A percentile compares a stretch with the other conserved stretches of the same genome.
These are phyloP conservation scores for Trichosporon sp. DNA, from an alignment of 1,284 basidiomycete species.

Conservation along the genomic window DNA sequence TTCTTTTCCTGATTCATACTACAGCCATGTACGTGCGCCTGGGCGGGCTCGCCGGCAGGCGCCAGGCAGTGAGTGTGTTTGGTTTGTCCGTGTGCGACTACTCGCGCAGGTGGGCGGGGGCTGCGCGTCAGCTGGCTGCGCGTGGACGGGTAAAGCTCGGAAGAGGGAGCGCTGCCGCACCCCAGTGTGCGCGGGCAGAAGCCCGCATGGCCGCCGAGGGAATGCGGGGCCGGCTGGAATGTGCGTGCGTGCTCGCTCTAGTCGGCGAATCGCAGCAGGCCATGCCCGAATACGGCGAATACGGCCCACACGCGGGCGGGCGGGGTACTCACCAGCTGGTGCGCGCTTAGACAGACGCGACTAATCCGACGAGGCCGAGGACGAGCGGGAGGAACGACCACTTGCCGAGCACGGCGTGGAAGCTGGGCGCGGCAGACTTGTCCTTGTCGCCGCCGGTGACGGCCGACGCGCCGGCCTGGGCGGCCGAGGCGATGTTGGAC, in stretches of 20 bases:
- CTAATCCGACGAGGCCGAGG: slow-evolving; percentile 2
- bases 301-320: neutral
- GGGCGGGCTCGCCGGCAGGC: too few relatives aligned
- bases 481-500: neutral
- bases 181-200: too few relatives aligned
- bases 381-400: slow-evolving; percentile 1
- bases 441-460: neutral
- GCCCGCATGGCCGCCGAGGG: too few relatives aligned
- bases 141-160: too few relatives aligned
- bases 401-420: neutral
- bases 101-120: too few relatives aligned
- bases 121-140: too few relatives aligned
- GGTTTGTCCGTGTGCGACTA: neutral
- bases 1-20: neutral
- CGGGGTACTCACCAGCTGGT: neutral
- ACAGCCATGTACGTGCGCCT: neutral
- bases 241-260: too few relatives aligned
- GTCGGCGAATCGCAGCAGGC: too few relatives aligned
- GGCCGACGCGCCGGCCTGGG: neutral
- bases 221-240: too few relatives aligned
- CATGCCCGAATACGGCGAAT: too few relatives aligned
- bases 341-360: neutral
- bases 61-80: neutral
- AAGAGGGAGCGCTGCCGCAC: too few relatives aligned
- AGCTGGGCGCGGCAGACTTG: neutral